phyloP scores from a whole-genome alignment of 768 basidiomycete genomes.

The Termitomyces sp. region DNA sequence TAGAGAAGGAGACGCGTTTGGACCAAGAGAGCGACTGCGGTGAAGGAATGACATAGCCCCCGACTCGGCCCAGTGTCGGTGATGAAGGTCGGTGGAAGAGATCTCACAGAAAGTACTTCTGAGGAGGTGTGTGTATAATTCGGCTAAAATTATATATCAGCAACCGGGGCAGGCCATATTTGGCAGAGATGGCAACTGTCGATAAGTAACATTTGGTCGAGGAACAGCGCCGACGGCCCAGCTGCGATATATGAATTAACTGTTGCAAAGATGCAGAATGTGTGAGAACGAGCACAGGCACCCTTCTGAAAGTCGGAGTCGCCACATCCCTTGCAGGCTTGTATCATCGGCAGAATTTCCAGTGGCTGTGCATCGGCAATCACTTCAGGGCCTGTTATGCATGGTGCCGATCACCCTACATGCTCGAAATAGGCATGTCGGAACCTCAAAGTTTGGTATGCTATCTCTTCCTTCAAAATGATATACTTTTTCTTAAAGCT shows the following conservation, averaged over 20 bases:
- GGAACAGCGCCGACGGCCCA: background rate
- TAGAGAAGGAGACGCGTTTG: background rate
- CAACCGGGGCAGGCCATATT: conserved; percentile 12
- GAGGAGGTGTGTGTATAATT: background rate
- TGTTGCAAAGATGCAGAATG: background rate
- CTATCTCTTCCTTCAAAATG: no score
- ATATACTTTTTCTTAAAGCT: no score
- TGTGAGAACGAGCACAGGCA: background rate
- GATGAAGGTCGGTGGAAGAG: background rate
- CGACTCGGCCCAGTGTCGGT: background rate
- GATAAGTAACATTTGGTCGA: background rate
- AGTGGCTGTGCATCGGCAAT: conserved; percentile 13
- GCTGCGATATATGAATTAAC: background rate
- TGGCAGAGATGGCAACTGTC: conserved; percentile 15
- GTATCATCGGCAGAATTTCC: background rate
- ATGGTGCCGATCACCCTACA: no score
- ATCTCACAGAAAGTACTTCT: background rate
- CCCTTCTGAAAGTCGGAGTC: background rate
- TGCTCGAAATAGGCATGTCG: no score
- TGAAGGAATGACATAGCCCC: conserved; percentile 14
- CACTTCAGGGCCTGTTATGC: conserved; percentile 2
- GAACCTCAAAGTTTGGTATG: no score
- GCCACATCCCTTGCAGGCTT: no score
- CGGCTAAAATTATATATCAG: conserved; percentile 9
- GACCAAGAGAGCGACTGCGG: conserved; percentile 12